Conservation (phyloP, 768 basidiomycete genomes). For the Mrakia frigida region DNA sequence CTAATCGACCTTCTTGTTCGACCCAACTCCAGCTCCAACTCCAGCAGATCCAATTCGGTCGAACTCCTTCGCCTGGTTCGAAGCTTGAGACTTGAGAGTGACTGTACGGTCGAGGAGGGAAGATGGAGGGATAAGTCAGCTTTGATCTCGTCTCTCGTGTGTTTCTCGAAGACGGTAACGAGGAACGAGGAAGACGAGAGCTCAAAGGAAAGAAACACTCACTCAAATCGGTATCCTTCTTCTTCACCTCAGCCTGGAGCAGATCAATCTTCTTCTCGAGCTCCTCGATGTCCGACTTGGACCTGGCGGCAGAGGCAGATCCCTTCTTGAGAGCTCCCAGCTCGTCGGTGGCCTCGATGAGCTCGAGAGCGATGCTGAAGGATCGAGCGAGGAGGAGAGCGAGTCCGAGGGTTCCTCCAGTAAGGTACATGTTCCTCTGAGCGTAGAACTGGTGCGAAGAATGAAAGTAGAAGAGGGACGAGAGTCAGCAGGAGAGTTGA, state of each 20-base stretch:
- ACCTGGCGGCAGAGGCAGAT: conserved; percentile 44
- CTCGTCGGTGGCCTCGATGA: conserved; percentile 83
- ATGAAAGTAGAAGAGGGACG: neutral
- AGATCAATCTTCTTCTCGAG: conserved; percentile 58
- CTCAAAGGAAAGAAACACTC: conserved; percentile 34
- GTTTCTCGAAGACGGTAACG: too few species aligned
- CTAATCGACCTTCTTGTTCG: conserved; percentile 24
- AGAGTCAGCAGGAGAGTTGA: neutral
- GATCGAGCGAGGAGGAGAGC: conserved; percentile 89
- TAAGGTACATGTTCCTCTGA: conserved; percentile 59
- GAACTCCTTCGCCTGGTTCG: conserved; percentile 71
- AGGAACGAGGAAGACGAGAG: neutral
- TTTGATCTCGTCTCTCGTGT: too few species aligned
- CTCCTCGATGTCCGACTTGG: conserved; percentile 42
- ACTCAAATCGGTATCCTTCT: conserved; percentile 65
- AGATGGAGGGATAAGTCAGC: too few species aligned
- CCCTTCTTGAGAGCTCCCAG: conserved; percentile 73
- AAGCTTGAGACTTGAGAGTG: conserved; percentile 74
- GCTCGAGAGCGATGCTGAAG: conserved; percentile 85
- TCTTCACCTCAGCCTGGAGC: conserved; percentile 59
- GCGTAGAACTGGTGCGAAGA: conserved; percentile 43
- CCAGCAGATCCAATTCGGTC: conserved; percentile 51
- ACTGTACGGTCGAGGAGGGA: conserved; percentile 47
- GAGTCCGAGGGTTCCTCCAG: conserved; percentile 68
- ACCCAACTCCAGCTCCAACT: conserved; percentile 12